Percentiles rank a stretch among this genome's conserved stretches.
Evolutionary conservation across 306 rosid genomes (phyloP).

Genomic region (Ceratonia siliqua): DNA sequence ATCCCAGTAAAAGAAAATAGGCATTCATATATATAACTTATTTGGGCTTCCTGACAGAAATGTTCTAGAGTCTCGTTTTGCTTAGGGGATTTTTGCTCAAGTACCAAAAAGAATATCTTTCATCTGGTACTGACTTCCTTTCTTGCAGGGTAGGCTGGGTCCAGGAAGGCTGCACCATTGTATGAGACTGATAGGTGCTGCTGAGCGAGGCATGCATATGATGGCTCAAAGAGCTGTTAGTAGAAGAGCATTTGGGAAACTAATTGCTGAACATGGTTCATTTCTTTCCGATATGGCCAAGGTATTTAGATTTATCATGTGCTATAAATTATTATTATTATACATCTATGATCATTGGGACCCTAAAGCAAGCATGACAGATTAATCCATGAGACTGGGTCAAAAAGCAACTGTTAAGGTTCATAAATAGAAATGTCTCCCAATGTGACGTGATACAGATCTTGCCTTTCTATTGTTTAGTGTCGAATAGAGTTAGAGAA

Average conservation of each 20-base stretch:
- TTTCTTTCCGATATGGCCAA: slow-evolving; percentile 79
- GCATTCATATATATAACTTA: neutral
- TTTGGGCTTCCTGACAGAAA: slow-evolving; percentile 5
- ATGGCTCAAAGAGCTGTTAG: slow-evolving; percentile 86
- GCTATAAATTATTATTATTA: neutral
- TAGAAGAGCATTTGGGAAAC: slow-evolving; percentile 80
- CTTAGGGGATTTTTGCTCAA: slow-evolving; percentile 17
- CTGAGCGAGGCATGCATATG: slow-evolving; percentile 85
- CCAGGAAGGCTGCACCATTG: slow-evolving; percentile 99
- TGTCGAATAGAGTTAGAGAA: slow-evolving; percentile 88
- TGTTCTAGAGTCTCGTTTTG: neutral
- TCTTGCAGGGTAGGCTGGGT: slow-evolving; percentile 88
- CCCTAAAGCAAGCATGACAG: neutral
- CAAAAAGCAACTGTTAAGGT: neutral
- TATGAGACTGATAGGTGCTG: slow-evolving; percentile 94
- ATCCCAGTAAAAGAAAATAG: neutral
- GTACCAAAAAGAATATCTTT: neutral
- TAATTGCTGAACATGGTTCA: slow-evolving; percentile 93
- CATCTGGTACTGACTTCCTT: slow-evolving; percentile 16
- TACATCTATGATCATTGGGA: neutral
- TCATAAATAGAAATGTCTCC: slow-evolving; percentile 10
- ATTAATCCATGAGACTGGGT: neutral
- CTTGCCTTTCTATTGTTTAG: slow-evolving; percentile 43
- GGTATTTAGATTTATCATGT: slow-evolving; percentile 48
- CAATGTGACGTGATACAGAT: neutral